phyloP scores from a whole-genome alignment of 352 stramenopile species.

The Thalassiosira hispida region DNA sequence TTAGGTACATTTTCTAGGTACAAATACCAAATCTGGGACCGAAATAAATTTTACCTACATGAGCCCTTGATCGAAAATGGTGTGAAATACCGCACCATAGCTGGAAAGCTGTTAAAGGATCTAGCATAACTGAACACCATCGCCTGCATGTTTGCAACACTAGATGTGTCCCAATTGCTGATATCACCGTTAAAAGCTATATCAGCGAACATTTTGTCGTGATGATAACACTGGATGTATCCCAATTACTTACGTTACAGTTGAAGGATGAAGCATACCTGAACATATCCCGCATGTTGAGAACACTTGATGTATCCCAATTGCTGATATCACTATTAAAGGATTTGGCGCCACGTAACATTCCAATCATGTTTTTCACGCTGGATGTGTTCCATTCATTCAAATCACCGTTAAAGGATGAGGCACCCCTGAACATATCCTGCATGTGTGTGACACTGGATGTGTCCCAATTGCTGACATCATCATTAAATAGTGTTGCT shows the following conservation, averaged over 20 bases:
- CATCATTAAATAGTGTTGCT: conserved; percentile 17
- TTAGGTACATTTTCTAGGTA: too few species aligned
- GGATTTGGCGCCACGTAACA: conserved; percentile 31
- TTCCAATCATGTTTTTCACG: conserved; percentile 39
- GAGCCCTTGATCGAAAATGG: too few species aligned
- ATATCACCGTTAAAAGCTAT: conserved; percentile 54
- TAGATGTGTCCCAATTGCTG: conserved; percentile 21
- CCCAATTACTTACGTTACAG: too few species aligned
- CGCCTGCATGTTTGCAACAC: too few species aligned
- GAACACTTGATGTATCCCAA: conserved; percentile 45
- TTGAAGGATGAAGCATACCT: too few species aligned
- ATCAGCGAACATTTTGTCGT: conserved; percentile 46
- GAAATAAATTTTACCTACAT: too few species aligned
- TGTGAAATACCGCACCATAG: too few species aligned
- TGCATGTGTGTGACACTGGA: conserved; percentile 12
- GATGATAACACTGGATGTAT: background rate
- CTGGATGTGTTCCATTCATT: background rate
- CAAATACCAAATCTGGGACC: too few species aligned
- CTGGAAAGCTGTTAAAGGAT: too few species aligned
- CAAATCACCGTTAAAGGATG: conserved; percentile 19
- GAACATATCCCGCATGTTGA: conserved; percentile 22
- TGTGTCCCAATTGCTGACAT: conserved; percentile 13
- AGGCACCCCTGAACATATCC: conserved; percentile 7
- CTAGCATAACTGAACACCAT: too few species aligned
- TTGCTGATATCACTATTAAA: conserved; percentile 47